Evolutionary conservation across 176 grass and related monocot genomes (phyloP).

Genomic region (Lolium multiflorum): DNA sequence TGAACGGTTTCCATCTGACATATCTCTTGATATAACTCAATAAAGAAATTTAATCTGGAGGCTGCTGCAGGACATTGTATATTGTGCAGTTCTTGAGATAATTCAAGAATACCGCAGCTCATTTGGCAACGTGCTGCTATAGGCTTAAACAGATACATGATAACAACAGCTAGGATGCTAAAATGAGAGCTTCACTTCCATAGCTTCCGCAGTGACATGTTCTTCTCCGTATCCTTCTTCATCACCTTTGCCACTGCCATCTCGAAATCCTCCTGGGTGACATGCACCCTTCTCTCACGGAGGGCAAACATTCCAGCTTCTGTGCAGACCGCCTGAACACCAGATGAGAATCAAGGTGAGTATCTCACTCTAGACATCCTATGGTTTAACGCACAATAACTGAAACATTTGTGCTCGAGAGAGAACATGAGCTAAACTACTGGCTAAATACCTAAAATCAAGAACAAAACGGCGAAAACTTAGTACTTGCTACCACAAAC

Average conservation of each 20-base stretch:
- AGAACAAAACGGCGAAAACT: not conserved
- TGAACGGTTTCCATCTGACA: not conserved
- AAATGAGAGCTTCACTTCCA: slow-evolving; percentile 63
- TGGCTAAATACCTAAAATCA: not conserved
- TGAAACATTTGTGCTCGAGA: not conserved
- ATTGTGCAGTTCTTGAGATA: not conserved
- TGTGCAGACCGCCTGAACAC: slow-evolving; percentile 72
- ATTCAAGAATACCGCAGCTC: not conserved
- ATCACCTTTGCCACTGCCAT: slow-evolving; percentile 82
- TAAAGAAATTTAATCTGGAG: slow-evolving; percentile 7
- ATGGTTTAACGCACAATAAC: not conserved
- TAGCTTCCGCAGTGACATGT: slow-evolving; percentile 81
- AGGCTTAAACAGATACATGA: not conserved
- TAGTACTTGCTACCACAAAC: not conserved
- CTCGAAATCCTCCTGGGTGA: slow-evolving; percentile 81
- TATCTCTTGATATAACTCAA: slow-evolving; percentile 1
- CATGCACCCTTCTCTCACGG: slow-evolving; percentile 74
- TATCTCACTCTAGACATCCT: not conserved
- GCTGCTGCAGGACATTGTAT: not conserved
- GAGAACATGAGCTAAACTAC: not conserved
- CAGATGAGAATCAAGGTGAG: slow-evolving; percentile 15
- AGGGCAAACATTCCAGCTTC: slow-evolving; percentile 89
- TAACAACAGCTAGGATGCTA: too few species aligned
- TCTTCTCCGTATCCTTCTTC: slow-evolving; percentile 85
- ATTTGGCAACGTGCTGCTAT: not conserved